A percentile compares a stretch with the other conserved stretches of the same genome.
Conservation (phyloP, 2,329 filamentous ascomycete species). For the Blumeria hordei region DNA sequence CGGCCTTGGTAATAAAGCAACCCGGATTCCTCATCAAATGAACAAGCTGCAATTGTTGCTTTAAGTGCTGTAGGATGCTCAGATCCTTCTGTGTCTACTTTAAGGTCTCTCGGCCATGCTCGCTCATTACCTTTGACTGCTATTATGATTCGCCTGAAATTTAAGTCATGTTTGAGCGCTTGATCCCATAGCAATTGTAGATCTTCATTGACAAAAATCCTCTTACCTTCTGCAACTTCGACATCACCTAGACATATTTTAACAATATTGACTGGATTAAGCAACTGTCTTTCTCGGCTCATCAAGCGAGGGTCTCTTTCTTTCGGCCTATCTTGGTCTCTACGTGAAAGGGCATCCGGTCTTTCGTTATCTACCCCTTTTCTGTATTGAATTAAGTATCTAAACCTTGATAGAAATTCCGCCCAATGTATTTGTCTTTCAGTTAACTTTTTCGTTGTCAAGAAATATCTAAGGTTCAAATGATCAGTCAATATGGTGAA, state of each 20-base stretch:
- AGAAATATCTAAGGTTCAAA: background rate
- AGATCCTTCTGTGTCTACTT: background rate
- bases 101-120: background rate
- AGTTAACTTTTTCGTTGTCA: background rate
- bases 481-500: background rate
- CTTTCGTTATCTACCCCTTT: background rate
- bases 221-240: too few species aligned
- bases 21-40: too few species aligned
- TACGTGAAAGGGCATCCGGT: background rate
- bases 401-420: background rate
- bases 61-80: background rate
- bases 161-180: too few species aligned
- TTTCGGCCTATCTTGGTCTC: background rate
- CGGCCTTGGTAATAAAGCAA: too few species aligned
- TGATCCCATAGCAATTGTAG: too few species aligned
- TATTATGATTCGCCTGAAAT: too few species aligned
- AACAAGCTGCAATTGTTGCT: background rate
- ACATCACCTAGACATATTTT: too few species aligned
- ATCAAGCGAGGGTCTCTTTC: background rate
- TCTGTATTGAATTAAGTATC: background rate
- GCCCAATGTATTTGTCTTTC: background rate
- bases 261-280: too few species aligned
- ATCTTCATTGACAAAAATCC: too few species aligned
- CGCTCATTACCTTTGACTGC: too few species aligned
- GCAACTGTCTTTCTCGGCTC: too few species aligned